A percentile compares a stretch with the other conserved stretches of the same genome.
phyloP scores from a whole-genome alignment of 148 eudicot genomes.

The Persicaria tinctoria region DNA sequence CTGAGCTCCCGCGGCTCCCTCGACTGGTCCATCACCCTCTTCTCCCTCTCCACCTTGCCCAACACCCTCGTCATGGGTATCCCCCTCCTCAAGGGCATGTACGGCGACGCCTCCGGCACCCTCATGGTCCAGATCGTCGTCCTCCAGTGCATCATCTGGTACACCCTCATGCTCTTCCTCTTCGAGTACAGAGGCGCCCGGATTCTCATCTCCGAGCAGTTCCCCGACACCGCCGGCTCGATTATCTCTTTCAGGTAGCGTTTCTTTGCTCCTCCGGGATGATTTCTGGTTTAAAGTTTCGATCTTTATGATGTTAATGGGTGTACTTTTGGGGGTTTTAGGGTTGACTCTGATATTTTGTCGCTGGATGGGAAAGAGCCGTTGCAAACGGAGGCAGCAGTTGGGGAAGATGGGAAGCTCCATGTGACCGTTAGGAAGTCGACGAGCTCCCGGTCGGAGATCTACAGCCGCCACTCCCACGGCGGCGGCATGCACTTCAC shows the following conservation, averaged over 20 bases:
- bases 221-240: conserved; percentile 60
- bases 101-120: conserved; percentile 55
- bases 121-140: conserved; percentile 85
- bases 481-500: conserved; percentile 40
- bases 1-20: conserved; percentile 49
- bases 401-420: conserved; percentile 69
- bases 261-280: not conserved
- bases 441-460: conserved; percentile 56
- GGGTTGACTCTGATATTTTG: conserved; percentile 59
- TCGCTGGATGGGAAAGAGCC: conserved; percentile 67
- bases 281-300: not conserved
- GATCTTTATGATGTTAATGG: not conserved
- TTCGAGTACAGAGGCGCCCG: conserved; percentile 80
- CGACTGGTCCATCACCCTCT: conserved; percentile 76
- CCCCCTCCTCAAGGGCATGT: conserved; percentile 73
- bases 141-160: conserved; percentile 75
- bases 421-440: conserved; percentile 75
- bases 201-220: conserved; percentile 58
- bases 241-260: conserved; percentile 39
- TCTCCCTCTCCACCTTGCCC: conserved; percentile 66
- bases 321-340: not conserved
- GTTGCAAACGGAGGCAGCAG: conserved; percentile 55
- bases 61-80: conserved; percentile 92
- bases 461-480: conserved; percentile 50
- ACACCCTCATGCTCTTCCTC: conserved; percentile 66